Conservation (phyloP, 1,139 yeast genomes). For the Pichia norvegensis region DNA sequence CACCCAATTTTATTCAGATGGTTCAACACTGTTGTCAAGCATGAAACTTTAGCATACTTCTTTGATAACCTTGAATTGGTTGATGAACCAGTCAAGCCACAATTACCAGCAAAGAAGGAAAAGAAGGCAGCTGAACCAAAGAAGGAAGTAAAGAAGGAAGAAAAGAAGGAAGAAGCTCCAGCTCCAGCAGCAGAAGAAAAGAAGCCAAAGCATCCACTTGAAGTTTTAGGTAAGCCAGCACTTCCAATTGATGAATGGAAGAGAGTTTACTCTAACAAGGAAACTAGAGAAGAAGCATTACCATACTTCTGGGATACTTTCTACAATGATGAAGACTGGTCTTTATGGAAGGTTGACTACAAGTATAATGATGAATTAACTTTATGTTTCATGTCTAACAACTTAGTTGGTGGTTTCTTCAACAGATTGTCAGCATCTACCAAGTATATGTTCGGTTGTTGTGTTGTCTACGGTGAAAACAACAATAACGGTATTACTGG, state of each 20-base stretch:
- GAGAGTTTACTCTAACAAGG: slow-evolving; percentile 95
- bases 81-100: slow-evolving; percentile 65
- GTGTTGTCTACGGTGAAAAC: slow-evolving; percentile 97
- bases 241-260: slow-evolving; percentile 89
- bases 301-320: slow-evolving; percentile 97
- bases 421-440: slow-evolving; percentile 86
- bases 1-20: slow-evolving; percentile 80
- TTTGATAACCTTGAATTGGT: slow-evolving; percentile 46
- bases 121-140: slow-evolving; percentile 27
- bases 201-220: slow-evolving; percentile 91
- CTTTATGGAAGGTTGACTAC: slow-evolving; percentile 92
- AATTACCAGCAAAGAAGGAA: slow-evolving; percentile 62
- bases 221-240: slow-evolving; percentile 62
- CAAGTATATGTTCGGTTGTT: slow-evolving; percentile 89
- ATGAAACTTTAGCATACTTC: slow-evolving; percentile 45
- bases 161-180: slow-evolving; percentile 34
- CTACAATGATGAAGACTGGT: slow-evolving; percentile 89
- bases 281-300: slow-evolving; percentile 86
- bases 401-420: slow-evolving; percentile 97
- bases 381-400: slow-evolving; percentile 95
- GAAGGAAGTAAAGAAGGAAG: slow-evolving; percentile 29
- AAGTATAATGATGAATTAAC: slow-evolving; percentile 97
- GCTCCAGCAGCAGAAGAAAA: slow-evolving; percentile 41
- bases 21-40: slow-evolving; percentile 64
- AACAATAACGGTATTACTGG: slow-evolving; percentile 97